Conservation (phyloP, 192 early-diverging fungal genomes). For the Coemansia sp. region DNA sequence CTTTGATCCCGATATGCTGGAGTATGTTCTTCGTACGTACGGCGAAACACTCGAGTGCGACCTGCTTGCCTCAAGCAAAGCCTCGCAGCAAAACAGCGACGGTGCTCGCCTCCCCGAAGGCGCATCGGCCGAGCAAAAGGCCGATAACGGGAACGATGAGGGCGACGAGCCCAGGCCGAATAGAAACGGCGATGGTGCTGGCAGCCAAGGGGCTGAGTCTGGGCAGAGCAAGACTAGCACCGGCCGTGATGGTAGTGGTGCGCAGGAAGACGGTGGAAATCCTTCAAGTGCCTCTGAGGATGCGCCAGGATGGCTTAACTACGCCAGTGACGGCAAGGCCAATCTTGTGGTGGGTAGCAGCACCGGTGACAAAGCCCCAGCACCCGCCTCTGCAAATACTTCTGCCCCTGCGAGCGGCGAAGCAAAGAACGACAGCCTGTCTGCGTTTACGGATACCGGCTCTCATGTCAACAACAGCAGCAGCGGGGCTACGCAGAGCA, state of each 20-base stretch:
- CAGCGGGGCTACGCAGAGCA: slow-evolving; percentile 49
- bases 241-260: slow-evolving; percentile 10
- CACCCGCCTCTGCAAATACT: slow-evolving; percentile 14
- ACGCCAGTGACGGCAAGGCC: slow-evolving; percentile 36
- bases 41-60: slow-evolving; percentile 30
- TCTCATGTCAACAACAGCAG: slow-evolving; percentile 48
- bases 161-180: slow-evolving; percentile 4
- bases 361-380: slow-evolving; percentile 3
- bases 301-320: slow-evolving; percentile 37
- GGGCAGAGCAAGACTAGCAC: not conserved
- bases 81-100: slow-evolving; percentile 12
- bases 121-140: not conserved
- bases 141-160: not conserved
- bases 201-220: slow-evolving; percentile 2
- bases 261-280: not conserved
- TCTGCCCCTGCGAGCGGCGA: slow-evolving; percentile 20
- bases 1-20: slow-evolving; percentile 56
- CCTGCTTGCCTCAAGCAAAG: slow-evolving; percentile 17
- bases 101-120: not conserved
- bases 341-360: slow-evolving; percentile 22
- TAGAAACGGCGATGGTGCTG: slow-evolving; percentile 11
- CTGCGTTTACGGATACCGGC: slow-evolving; percentile 39
- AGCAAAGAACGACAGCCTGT: slow-evolving; percentile 46
- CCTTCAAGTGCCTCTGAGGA: slow-evolving; percentile 6
- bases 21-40: slow-evolving; percentile 53